Conservation (phyloP, 352 stramenopile genomes). For the Phytopythium mirpurense region DNA sequence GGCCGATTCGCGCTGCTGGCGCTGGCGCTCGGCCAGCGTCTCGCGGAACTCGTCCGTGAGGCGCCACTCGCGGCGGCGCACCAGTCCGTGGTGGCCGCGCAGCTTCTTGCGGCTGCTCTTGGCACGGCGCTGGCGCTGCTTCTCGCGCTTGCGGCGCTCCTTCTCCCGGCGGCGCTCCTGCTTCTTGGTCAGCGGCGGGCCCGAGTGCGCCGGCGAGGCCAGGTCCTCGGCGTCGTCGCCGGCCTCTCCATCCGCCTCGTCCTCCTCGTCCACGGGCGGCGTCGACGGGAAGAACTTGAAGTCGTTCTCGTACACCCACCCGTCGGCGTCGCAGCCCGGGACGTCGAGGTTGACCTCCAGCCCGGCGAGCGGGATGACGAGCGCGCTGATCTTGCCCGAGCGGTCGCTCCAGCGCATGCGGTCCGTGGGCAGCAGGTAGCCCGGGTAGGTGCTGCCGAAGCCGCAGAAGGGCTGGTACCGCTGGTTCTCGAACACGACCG, state of each 20-base stretch:
- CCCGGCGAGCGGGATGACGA: constrained; percentile 61
- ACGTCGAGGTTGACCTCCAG: constrained; percentile 60
- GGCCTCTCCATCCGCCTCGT: constrained; percentile 29
- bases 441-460: constrained; percentile 77
- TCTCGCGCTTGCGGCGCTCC: constrained; percentile 8
- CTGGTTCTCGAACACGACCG: constrained; percentile 85
- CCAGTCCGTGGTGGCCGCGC: constrained; percentile 55
- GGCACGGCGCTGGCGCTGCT: constrained; percentile 15
- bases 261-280: constrained; percentile 20
- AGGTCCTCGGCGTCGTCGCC: constrained; percentile 1
- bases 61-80: constrained; percentile 68
- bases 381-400: constrained; percentile 65
- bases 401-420: constrained; percentile 82
- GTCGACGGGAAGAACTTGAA: constrained; percentile 75
- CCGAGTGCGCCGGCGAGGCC: neutral
- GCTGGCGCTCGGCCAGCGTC: constrained; percentile 21
- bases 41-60: constrained; percentile 53
- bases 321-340: constrained; percentile 62
- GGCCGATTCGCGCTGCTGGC: constrained; percentile 13
- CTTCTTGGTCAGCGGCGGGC: neutral
- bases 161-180: constrained; percentile 3
- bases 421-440: constrained; percentile 75
- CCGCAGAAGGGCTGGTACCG: constrained; percentile 83
- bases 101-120: constrained; percentile 44
- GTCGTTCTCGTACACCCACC: constrained; percentile 83